phyloP scores from a whole-genome alignment of 768 basidiomycete species.

The Podaxis sp. region DNA sequence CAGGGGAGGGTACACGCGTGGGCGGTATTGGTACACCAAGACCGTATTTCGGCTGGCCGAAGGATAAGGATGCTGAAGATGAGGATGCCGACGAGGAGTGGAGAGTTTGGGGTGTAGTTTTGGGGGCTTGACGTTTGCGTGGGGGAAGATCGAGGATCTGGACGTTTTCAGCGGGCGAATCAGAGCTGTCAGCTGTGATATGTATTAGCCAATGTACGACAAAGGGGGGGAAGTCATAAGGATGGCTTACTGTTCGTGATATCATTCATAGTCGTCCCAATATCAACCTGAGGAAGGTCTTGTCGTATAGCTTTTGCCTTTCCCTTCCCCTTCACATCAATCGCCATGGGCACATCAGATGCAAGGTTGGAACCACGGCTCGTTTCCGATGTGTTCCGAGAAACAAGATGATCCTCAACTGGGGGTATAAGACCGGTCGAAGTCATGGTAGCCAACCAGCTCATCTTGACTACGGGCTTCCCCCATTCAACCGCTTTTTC shows the following conservation, averaged over 20 bases:
- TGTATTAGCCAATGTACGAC: neutral
- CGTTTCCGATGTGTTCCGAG: conserved; percentile 6
- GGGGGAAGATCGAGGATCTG: neutral
- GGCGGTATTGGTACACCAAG: neutral
- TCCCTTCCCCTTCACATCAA: conserved; percentile 25
- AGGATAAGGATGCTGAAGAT: conserved; percentile 3
- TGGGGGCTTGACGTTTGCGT: conserved; percentile 16
- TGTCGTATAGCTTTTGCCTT: conserved; percentile 22
- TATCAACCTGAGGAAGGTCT: conserved; percentile 9
- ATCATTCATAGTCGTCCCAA: conserved; percentile 31
- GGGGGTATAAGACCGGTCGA: conserved; percentile 43
- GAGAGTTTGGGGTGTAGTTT: neutral
- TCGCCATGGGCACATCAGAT: conserved; percentile 4
- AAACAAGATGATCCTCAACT: conserved; percentile 27
- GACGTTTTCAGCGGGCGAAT: conserved; percentile 1
- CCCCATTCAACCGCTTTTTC: conserved; percentile 79
- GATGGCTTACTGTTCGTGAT: conserved; percentile 41
- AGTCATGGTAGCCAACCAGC: conserved; percentile 66
- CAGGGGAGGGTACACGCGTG: neutral
- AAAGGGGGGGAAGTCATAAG: neutral
- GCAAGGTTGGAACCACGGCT: neutral
- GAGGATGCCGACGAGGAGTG: neutral
- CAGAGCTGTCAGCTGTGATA: conserved; percentile 9
- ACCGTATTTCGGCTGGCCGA: neutral
- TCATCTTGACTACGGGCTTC: conserved; percentile 63